Base-by-base conservation (phyloP, 352 stramenopile species). In the Phytopythium aichiense region DNA sequence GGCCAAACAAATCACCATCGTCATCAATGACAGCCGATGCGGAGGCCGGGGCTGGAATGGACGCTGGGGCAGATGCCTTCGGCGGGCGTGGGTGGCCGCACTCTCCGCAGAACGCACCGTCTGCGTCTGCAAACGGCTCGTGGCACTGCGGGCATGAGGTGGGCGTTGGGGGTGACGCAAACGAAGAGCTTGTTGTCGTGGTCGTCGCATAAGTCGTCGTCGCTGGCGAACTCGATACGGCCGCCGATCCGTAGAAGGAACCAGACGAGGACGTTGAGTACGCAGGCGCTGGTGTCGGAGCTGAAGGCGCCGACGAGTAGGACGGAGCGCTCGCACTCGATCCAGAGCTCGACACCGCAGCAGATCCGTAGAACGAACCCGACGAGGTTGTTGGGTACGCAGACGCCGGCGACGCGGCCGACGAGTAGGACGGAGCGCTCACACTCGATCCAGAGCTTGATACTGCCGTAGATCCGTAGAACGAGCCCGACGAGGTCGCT, bases 81-180 rank as follows among this genome's bases (percentile, higher is more conserved):
- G 35, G 54, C 13, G 74, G 71, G 3, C 78, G 76, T 20, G 84
- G 74, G 30, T 87, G 68, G 12, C 85, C 85, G 28, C 85, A 94
- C 55, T 94, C 81, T 4, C 81, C 85, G 42, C 85, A 94, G 57
- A 94, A 94, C 7, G 67, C 48, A 8, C 81, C 85, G 8, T 75
- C 76, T 7, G 68, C 75, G 50, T 88, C 78, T 0, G 61, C 70
- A 51, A 89, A 92, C 2, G 77, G 75, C 42, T 66, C 66, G 11
- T 60, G 51, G 55, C 85, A 94, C 49, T 88, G 67, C 35, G 72
- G 37, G 43, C 85, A 94, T 23, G 64, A 71, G 11, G 35, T 55
- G 25, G 28, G 49, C 16, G 56, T 30, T 20, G 22, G 23, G 43
- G 55, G 8, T 20, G 60, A 51, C 4, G 50, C 16, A 15, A 28